Evolutionary conservation across 208 protist species (phyloP).

Genomic region (Spongospora subterranea): DNA sequence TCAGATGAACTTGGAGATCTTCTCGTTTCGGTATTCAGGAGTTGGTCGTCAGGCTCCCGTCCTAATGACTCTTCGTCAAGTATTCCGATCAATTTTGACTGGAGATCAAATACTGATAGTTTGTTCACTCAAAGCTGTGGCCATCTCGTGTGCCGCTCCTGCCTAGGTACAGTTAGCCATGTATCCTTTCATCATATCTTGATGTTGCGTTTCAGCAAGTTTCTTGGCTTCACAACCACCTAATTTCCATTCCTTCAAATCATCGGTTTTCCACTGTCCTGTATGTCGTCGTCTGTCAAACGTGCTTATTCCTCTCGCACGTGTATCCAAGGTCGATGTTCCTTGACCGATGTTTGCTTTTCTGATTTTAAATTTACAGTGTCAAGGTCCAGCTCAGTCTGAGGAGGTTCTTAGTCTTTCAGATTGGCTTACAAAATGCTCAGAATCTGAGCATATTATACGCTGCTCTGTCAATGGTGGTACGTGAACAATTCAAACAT

Average conservation of each 20-base stretch:
- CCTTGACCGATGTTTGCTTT: neutral
- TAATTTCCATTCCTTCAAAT: neutral
- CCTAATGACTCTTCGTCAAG: neutral
- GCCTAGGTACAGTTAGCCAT: neutral
- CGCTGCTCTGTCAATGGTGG: neutral
- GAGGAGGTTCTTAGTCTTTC: neutral
- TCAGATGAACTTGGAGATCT: neutral
- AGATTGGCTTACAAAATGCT: neutral
- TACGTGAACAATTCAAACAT: no score
- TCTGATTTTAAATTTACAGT: neutral
- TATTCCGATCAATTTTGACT: slow-evolving; percentile 7
- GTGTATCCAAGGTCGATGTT: neutral
- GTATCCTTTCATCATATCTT: neutral
- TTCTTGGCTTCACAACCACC: neutral
- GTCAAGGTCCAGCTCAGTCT: neutral
- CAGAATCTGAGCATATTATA: neutral
- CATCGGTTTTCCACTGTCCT: neutral
- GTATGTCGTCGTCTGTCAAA: slow-evolving; percentile 41
- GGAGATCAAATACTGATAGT: neutral
- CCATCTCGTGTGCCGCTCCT: slow-evolving; percentile 25
- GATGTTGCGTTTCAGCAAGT: neutral
- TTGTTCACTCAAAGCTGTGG: slow-evolving; percentile 30
- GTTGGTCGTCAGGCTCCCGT: neutral
- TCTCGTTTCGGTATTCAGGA: neutral
- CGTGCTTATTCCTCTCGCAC: neutral